These are phyloP conservation scores for Claviceps lovelessii DNA, from an alignment of 2,329 filamentous ascomycete genomes.

Conservation along the genomic window DNA sequence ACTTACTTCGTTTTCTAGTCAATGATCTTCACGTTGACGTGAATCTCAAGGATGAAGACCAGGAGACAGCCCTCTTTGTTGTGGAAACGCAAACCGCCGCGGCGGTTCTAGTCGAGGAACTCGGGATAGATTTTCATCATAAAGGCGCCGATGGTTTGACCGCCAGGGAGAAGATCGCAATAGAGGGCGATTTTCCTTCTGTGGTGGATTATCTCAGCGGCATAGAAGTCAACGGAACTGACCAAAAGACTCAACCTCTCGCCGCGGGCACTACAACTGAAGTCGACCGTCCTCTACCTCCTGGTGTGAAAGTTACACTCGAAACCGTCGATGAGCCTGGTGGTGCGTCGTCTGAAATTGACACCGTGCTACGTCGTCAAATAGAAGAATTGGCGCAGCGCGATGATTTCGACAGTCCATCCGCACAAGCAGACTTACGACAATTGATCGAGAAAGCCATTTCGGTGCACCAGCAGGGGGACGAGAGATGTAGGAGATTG, in stretches of 20 bases:
- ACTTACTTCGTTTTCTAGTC: constrained; percentile 63
- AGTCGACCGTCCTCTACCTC: constrained; percentile 50
- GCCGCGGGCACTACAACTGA: constrained; percentile 17
- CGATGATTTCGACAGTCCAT: constrained; percentile 68
- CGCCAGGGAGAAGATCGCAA: constrained; percentile 64
- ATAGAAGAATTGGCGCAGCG: constrained; percentile 81
- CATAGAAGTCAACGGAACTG: constrained; percentile 14
- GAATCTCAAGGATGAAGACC: constrained; percentile 76
- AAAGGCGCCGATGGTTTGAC: constrained; percentile 64
- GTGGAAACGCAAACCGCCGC: constrained; percentile 70
- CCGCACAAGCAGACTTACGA: constrained; percentile 66
- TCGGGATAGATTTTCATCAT: constrained; percentile 52
- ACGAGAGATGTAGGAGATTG: constrained; percentile 50
- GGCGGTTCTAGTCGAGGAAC: constrained; percentile 65
- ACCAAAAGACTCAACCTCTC: constrained; percentile 16
- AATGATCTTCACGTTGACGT: constrained; percentile 63
- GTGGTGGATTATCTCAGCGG: constrained; percentile 56
- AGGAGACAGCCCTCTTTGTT: constrained; percentile 91
- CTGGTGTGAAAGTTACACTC: constrained; percentile 64
- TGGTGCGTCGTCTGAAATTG: constrained; percentile 48
- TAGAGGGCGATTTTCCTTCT: constrained; percentile 63
- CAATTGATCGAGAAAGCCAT: constrained; percentile 71
- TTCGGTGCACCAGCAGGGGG: constrained; percentile 46
- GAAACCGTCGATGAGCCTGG: constrained; percentile 54
- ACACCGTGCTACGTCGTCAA: constrained; percentile 68